Base-by-base conservation (phyloP, 2,329 filamentous ascomycete species). In the Proliferodiscus dingleyae region DNA sequence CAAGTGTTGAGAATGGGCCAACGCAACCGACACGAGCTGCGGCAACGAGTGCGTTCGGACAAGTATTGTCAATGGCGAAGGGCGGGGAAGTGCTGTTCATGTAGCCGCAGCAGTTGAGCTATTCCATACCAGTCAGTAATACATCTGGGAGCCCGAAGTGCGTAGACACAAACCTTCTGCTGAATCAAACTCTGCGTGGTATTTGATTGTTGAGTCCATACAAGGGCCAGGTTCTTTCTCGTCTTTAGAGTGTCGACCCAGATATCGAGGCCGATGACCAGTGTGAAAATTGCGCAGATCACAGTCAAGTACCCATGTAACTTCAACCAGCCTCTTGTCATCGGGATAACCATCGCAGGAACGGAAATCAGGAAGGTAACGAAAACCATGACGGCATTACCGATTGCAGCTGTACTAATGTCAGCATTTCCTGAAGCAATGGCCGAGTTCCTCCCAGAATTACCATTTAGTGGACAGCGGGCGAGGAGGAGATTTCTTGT, bases 41-140 rank as follows among this genome's bases (percentile, higher is more conserved):
- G 2, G 87, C 86, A 29, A 82, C 77, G 2, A 85, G 78, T 5
- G 84, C 78, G 60, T 81, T 87, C 8, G 80, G 74, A 64, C 87
- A 93, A 2, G 75, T 78, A 5, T 65, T 54, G 58, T 90, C 83
- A 45, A 77, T 80, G 52, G 88, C 72, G 63, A 90, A 91, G 41
- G 82, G 80, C 9, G 85, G 84, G 10, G 78, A 74, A 4, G 81
- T 84, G 64, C 76, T 80, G 68, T 89, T 88, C 56, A 78, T 68
- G 68, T 87, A 93, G 51, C 87, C 87, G 58, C 87, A 93, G 77
- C 87, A 93, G 57, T 79, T 64, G 64, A 91, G 90, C 81, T 89
- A 60, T 59, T 46, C 19, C 3, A 56, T 30, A 43, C 53, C 43
- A 55, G 39, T 32, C 39, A 38, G 7, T 34, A 2, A 9, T 15